These are phyloP conservation scores for Saccharomycopsis fibuligera DNA, from an alignment of 805 yeast genomes.

Conservation along the genomic window DNA sequence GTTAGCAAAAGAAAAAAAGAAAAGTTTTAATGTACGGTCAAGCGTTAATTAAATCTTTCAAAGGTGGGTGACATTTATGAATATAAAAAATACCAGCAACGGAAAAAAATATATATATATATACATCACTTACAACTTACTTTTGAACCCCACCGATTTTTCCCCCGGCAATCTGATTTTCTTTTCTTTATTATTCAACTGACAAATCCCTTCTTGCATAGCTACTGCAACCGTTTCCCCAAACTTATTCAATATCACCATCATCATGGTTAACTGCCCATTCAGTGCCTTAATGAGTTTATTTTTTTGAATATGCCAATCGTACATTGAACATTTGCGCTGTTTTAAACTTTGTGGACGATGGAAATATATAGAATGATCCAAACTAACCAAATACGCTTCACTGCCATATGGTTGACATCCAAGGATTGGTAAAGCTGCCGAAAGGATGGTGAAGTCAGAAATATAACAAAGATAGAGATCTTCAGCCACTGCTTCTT, in stretches of 20 bases:
- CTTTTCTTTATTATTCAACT: slow-evolving; percentile 4
- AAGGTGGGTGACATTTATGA: neutral
- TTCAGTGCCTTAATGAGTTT: slow-evolving; percentile 7
- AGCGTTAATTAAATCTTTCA: too few species aligned
- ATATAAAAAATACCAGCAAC: neutral
- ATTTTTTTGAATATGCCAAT: neutral
- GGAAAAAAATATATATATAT: too few species aligned
- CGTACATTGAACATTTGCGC: slow-evolving; percentile 1
- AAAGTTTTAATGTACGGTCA: too few species aligned
- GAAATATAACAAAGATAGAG: slow-evolving; percentile 9
- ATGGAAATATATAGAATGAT: slow-evolving; percentile 15
- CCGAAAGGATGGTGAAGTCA: slow-evolving; percentile 1
- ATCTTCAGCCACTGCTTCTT: neutral
- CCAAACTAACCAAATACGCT: slow-evolving; percentile 6
- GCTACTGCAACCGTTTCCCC: slow-evolving; percentile 12
- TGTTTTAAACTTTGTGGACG: neutral
- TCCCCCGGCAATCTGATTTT: neutral
- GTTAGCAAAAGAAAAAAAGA: too few species aligned
- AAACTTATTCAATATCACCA: slow-evolving; percentile 7
- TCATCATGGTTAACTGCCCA: slow-evolving; percentile 11
- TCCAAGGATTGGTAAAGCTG: slow-evolving; percentile 2
- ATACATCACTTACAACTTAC: neutral
- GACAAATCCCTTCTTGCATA: slow-evolving; percentile 12
- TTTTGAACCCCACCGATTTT: neutral
- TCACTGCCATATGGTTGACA: neutral